Base-by-base conservation (phyloP, 345 rosid species). In the Dimocarpus longan region DNA sequence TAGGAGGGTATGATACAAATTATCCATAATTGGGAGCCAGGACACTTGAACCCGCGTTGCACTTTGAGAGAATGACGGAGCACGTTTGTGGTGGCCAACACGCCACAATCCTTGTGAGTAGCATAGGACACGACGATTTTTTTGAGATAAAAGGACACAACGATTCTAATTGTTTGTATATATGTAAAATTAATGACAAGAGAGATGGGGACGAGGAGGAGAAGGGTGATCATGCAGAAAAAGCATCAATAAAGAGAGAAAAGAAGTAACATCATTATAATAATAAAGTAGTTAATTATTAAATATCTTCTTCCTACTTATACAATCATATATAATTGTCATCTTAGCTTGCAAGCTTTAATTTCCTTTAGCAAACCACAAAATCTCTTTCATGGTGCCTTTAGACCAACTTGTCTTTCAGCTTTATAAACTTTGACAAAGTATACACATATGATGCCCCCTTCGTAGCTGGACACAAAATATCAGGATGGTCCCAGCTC, bases 321-420 rank as follows among this genome's bases (percentile, higher is more conserved):
- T 46, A 11, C 12, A 46, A 46, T 32, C 37, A 32, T 32, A 46
- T 46, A 11, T 46, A 46, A 46, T 46, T 46, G 52, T n/a, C 0
- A 18, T 57, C 10, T 57, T 57, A 19, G 24, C 63, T 57, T n/a
- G 63, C 24, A 19, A 39, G 26, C 79, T 83, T 83, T 81, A 59
- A 8, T 37, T 50, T 54, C 21, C 84, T 86, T 84, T 60, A 73
- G 80, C 50, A 48, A 63, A 56, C 18, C 71, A 76, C 62, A 76
- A 66, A 69, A 76, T 74, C 77, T 54, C 0, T 71, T 76, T 64
- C 59, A 10, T 26, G 57, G 43, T 42, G n/a, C 43, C 56, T 42
- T 62, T 67, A 77, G 76, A 16, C 84, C 84, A 40, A 73, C 84
- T 72, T 76, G 82, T 62, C 37, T 70, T 70, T 56, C 10, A 21